A percentile compares a stretch with the other conserved stretches of the same genome.
Evolutionary conservation across 1,284 basidiomycete species (phyloP).

Genomic region (Xerocomus subilludens): DNA sequence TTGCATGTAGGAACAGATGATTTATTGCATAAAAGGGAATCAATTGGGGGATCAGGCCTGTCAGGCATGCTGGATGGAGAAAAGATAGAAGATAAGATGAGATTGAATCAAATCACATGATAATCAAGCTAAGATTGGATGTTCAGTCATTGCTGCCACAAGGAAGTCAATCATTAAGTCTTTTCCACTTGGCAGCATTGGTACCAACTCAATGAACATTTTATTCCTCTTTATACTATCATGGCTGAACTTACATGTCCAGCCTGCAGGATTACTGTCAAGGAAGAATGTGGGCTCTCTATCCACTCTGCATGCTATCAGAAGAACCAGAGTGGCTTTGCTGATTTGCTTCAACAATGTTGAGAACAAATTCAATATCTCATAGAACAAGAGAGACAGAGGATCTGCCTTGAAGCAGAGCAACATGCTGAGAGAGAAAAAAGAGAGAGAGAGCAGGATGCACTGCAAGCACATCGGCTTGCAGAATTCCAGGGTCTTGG

Average conservation of each 20-base stretch:
- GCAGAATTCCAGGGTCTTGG: constrained; percentile 1
- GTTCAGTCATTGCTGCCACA: background rate
- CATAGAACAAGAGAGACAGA: background rate
- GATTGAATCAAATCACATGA: background rate
- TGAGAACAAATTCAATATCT: too few relatives aligned
- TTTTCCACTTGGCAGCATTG: too few relatives aligned
- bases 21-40: too few relatives aligned
- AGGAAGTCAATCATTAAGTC: too few relatives aligned
- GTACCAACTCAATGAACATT: too few relatives aligned
- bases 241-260: background rate
- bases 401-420: background rate
- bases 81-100: background rate
- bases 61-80: too few relatives aligned
- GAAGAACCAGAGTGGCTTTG: background rate
- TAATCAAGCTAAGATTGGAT: constrained; percentile 1
- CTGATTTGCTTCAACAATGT: background rate
- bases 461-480: background rate
- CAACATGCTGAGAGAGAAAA: background rate
- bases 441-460: background rate
- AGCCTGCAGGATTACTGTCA: background rate
- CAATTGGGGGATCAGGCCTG: background rate
- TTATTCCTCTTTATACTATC: too few relatives aligned
- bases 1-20: too few relatives aligned
- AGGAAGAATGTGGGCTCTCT: constrained; percentile 5
- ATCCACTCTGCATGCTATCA: background rate